phyloP scores from a whole-genome alignment of 345 rosid genomes.

The Lepidium africanum region DNA sequence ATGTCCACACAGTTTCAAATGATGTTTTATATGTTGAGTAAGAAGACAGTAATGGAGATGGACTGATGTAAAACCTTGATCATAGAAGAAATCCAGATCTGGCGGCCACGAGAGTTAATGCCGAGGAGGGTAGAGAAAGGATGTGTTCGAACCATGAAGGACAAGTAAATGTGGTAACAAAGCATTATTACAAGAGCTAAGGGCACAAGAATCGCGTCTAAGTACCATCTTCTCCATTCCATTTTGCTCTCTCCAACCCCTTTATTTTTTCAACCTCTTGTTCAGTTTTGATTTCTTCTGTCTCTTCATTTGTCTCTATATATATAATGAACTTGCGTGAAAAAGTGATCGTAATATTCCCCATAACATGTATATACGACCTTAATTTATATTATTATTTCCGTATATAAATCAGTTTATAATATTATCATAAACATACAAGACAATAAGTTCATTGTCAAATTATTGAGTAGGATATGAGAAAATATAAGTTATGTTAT shows the following conservation, averaged over 20 bases:
- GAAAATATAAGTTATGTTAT: too few species aligned
- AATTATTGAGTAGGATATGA: too few species aligned
- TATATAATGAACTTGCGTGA: neutral
- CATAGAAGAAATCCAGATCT: slow-evolving; percentile 69
- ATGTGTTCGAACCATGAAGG: slow-evolving; percentile 55
- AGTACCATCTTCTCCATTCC: slow-evolving; percentile 41
- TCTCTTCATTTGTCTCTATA: neutral
- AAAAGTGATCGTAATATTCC: neutral
- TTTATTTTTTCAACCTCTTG: neutral
- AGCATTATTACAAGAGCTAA: slow-evolving; percentile 36
- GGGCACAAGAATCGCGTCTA: slow-evolving; percentile 66
- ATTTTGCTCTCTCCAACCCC: neutral
- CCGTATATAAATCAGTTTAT: too few species aligned
- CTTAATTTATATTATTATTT: neutral
- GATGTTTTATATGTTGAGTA: neutral
- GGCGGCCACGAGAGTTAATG: slow-evolving; percentile 49
- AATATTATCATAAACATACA: too few species aligned
- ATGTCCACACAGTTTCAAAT: neutral
- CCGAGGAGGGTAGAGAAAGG: slow-evolving; percentile 75
- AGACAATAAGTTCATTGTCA: too few species aligned
- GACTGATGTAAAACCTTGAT: slow-evolving; percentile 47
- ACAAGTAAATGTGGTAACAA: slow-evolving; percentile 56
- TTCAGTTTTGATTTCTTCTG: neutral
- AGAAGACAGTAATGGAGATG: neutral
- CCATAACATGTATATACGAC: neutral